A percentile compares a stretch with the other conserved stretches of the same genome.
phyloP scores from a whole-genome alignment of 495 filamentous ascomycete genomes.

The Thermothielavioides terrestris region DNA sequence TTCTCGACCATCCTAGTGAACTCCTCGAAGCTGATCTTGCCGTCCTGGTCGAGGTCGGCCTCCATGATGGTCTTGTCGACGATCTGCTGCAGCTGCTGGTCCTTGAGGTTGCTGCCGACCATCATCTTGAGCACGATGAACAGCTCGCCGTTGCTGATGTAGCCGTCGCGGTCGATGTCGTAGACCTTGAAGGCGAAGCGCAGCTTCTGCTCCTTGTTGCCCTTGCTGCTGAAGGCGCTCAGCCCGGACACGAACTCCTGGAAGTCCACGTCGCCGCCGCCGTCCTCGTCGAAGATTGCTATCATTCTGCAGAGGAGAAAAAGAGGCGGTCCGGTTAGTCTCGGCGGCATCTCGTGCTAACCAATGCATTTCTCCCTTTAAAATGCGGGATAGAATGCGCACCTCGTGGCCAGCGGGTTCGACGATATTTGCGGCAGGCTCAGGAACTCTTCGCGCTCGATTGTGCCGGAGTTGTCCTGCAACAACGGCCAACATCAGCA shows the following conservation, averaged over 20 bases:
- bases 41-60: conserved; percentile 89
- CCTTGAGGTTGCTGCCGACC: conserved; percentile 99
- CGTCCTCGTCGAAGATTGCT: conserved; percentile 98
- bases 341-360: too few relatives aligned
- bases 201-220: conserved; percentile 98
- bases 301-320: conserved; percentile 90
- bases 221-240: conserved; percentile 91
- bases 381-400: too few relatives aligned
- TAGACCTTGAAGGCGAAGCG: conserved; percentile 98
- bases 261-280: conserved; percentile 96
- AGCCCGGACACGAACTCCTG: conserved; percentile 97
- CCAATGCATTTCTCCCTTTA: too few relatives aligned
- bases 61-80: conserved; percentile 99
- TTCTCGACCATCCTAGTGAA: conserved; percentile 98
- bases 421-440: conserved; percentile 95
- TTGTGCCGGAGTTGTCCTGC: conserved; percentile 93
- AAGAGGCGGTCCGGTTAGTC: too few relatives aligned
- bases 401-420: conserved; percentile 94
- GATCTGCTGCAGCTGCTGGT: conserved; percentile 94
- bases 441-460: conserved; percentile 98
- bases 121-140: conserved; percentile 99
- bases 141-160: conserved; percentile 96
- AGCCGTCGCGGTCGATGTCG: conserved; percentile 97
- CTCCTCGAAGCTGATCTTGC: conserved; percentile 99
- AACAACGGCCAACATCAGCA: background rate